phyloP scores from a whole-genome alignment of 768 basidiomycete genomes.

The Lactarius sanguifluus region DNA sequence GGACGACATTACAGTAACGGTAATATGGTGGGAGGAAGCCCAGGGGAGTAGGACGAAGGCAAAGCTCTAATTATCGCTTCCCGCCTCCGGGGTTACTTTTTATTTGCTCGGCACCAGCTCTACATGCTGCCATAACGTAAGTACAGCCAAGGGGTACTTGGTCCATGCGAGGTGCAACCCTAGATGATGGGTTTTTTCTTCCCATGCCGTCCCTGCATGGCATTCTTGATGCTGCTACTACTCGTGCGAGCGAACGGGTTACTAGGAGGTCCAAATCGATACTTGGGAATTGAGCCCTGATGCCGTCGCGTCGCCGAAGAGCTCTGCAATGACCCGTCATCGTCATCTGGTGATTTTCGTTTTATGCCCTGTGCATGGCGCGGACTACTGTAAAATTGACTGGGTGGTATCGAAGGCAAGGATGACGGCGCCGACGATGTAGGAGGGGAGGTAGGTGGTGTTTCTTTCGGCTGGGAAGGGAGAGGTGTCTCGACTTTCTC shows the following conservation, averaged over 20 bases:
- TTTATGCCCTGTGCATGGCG: conserved; percentile 36
- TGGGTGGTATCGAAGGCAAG: conserved; percentile 17
- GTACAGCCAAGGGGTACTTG: conserved; percentile 11
- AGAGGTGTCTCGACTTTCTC: conserved; percentile 33
- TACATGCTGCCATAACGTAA: conserved; percentile 19
- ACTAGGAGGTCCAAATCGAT: conserved; percentile 1
- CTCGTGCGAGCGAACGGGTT: conserved; percentile 41
- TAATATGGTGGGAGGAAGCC: conserved; percentile 80
- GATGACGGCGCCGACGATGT: conserved; percentile 12
- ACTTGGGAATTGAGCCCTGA: neutral
- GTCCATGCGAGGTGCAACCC: conserved; percentile 6
- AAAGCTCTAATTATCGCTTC: conserved; percentile 47
- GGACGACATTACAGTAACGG: conserved; percentile 85
- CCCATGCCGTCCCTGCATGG: conserved; percentile 36
- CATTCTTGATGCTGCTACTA: conserved; percentile 40
- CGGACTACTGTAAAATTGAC: conserved; percentile 20
- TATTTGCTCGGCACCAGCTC: conserved; percentile 18
- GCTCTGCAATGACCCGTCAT: conserved; percentile 33
- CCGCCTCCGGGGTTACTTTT: conserved; percentile 22
- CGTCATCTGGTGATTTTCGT: conserved; percentile 42
- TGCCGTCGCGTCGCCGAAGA: conserved; percentile 2
- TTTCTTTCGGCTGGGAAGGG: conserved; percentile 2
- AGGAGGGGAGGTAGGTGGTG: neutral
- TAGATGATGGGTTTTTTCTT: conserved; percentile 40
- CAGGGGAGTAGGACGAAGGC: conserved; percentile 48